Percentiles rank a stretch among this genome's conserved stretches.
Conservation (phyloP, 1,284 basidiomycete species). For the Cryptococcus sp. region DNA sequence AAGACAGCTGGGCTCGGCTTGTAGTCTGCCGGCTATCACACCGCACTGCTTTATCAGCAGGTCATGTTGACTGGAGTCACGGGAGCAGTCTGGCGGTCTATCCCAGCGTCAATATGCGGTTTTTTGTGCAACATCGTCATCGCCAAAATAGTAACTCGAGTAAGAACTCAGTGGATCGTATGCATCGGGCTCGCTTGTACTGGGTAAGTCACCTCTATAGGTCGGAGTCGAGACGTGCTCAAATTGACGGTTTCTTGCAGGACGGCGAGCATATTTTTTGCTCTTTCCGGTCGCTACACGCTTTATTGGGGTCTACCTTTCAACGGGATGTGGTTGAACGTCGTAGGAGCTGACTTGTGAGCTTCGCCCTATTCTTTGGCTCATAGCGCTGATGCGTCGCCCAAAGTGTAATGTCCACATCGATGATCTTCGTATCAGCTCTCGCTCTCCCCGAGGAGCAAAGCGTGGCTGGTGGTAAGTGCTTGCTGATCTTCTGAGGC, state of each 20-base stretch:
- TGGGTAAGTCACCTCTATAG: not conserved
- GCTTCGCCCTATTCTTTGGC: not conserved
- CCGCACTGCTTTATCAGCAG: not conserved
- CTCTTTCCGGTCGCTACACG: not conserved
- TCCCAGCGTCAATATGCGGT: not conserved
- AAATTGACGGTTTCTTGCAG: not conserved
- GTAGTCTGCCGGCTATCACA: not conserved
- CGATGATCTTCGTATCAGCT: not conserved
- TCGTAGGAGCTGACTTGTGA: not conserved
- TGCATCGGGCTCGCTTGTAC: not conserved
- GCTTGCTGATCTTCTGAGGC: not conserved
- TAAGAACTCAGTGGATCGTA: not conserved
- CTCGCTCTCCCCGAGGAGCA: not conserved
- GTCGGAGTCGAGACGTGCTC: too few species aligned
- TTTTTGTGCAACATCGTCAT: not conserved
- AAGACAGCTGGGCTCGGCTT: not conserved
- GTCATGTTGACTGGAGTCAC: not conserved
- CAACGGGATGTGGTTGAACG: not conserved
- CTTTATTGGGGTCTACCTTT: not conserved
- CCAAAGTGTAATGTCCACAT: not conserved
- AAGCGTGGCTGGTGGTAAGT: not conserved
- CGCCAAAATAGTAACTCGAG: not conserved
- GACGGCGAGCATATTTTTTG: not conserved
- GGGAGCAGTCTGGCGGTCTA: not conserved
- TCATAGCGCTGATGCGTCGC: not conserved